Conservation (phyloP, 306 rosid species). For the Quercus gilva region DNA sequence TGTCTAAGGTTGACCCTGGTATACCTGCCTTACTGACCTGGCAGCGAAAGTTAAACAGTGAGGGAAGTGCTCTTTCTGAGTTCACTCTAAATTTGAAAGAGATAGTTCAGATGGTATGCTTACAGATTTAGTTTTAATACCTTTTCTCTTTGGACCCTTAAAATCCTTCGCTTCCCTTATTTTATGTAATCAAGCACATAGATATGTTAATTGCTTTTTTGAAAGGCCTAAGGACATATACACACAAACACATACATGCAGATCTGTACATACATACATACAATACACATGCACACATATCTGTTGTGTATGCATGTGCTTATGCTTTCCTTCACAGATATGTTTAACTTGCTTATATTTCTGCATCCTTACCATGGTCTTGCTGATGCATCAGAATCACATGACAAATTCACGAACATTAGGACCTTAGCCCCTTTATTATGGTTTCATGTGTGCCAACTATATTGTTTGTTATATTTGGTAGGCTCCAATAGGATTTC, state of each 20-base stretch:
- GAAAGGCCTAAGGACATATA: not conserved
- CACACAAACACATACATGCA: not conserved
- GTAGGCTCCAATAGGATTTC: conserved; percentile 79
- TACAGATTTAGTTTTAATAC: not conserved
- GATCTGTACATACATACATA: not conserved
- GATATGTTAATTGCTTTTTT: not conserved
- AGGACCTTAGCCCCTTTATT: not conserved
- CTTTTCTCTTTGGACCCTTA: not conserved
- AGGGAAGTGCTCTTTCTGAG: conserved; percentile 26
- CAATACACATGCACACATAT: not conserved
- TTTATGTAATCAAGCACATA: not conserved
- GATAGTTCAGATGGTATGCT: conserved; percentile 63
- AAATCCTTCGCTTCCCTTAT: not conserved
- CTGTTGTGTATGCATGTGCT: not conserved
- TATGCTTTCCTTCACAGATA: not conserved
- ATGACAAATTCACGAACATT: conserved; percentile 3
- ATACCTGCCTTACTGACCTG: conserved; percentile 67
- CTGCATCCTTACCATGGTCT: conserved; percentile 9
- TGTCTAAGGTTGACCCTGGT: conserved; percentile 57
- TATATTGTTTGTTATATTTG: conserved; percentile 22
- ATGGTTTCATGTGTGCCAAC: conserved; percentile 5
- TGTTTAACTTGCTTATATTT: not conserved
- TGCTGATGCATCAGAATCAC: not conserved
- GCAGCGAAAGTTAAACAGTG: conserved; percentile 62
- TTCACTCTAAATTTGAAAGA: conserved; percentile 58